Percentiles rank a stretch among this genome's conserved stretches.
Conservation (phyloP, 2,329 filamentous ascomycete species). For the Aspergillus calidoustus region DNA sequence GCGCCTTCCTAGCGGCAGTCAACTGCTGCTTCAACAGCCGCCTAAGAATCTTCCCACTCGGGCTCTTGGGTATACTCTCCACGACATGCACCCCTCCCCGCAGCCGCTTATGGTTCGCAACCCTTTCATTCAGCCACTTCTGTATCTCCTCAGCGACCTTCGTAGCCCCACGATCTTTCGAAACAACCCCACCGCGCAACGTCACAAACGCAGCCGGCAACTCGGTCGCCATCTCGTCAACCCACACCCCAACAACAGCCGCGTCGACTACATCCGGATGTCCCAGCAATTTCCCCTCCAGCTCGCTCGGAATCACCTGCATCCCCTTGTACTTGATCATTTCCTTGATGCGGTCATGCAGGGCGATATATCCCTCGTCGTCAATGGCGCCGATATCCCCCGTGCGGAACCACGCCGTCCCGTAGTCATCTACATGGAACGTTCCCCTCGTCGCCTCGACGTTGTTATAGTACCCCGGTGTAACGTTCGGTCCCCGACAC, state of each 20-base stretch:
- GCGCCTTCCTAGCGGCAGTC: neutral
- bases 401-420: conserved; percentile 22
- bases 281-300: conserved; percentile 42
- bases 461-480: conserved; percentile 24
- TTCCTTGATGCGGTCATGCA: conserved; percentile 27
- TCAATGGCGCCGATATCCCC: conserved; percentile 25
- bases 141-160: neutral
- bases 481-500: conserved; percentile 21
- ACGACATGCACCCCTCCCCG: conserved; percentile 21
- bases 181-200: too few species aligned
- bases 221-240: conserved; percentile 14
- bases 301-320: conserved; percentile 46
- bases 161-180: too few species aligned
- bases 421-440: conserved; percentile 15
- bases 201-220: conserved; percentile 1
- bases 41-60: conserved; percentile 25
- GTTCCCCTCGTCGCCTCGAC: conserved; percentile 15
- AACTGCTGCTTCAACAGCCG: conserved; percentile 4
- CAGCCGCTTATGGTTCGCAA: conserved; percentile 25
- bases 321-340: conserved; percentile 31
- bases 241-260: conserved; percentile 44
- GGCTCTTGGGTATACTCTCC: conserved; percentile 23
- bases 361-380: conserved; percentile 18
- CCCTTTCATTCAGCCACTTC: conserved; percentile 15
- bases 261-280: conserved; percentile 44